A percentile compares a stretch with the other conserved stretches of the same genome.
Evolutionary conservation across 257 asterid species (phyloP).

Genomic region (Mitragyna speciosa): DNA sequence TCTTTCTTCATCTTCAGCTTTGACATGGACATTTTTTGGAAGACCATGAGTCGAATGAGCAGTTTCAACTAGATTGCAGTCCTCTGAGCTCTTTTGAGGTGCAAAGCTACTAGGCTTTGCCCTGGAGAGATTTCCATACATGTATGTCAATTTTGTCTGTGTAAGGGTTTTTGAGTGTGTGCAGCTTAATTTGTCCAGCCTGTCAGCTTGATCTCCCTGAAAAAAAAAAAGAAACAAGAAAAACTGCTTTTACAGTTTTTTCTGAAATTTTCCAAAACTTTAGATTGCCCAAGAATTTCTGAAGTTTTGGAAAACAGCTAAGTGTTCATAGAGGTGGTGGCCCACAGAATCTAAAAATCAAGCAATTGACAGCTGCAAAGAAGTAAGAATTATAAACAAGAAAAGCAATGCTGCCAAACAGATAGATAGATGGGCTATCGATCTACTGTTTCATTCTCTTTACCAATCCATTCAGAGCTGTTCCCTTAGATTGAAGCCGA

Average conservation of each 20-base stretch:
- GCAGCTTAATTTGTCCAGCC: slow-evolving; percentile 36
- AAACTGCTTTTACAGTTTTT: slow-evolving; percentile 12
- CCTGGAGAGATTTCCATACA: slow-evolving; percentile 50
- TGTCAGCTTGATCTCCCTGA: slow-evolving; percentile 53
- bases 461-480: slow-evolving; percentile 45
- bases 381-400: not conserved
- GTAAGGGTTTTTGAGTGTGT: slow-evolving; percentile 46
- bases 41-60: slow-evolving; percentile 32
- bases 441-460: slow-evolving; percentile 9
- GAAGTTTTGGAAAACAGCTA: no score
- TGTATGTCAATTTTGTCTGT: slow-evolving; percentile 65
- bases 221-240: slow-evolving; percentile 14
- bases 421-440: not conserved
- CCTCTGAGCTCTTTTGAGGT: slow-evolving; percentile 48
- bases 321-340: not conserved
- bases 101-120: slow-evolving; percentile 35
- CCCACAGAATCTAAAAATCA: not conserved
- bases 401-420: not conserved
- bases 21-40: slow-evolving; percentile 30
- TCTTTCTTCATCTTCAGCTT: slow-evolving; percentile 55
- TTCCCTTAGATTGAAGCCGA: slow-evolving; percentile 43
- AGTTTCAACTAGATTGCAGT: slow-evolving; percentile 45
- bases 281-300: not conserved
- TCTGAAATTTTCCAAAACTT: slow-evolving; percentile 1
- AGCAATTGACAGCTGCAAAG: not conserved